Evolutionary conservation across 2,329 filamentous ascomycete species (phyloP).

Genomic region (Sporothrix sp.): DNA sequence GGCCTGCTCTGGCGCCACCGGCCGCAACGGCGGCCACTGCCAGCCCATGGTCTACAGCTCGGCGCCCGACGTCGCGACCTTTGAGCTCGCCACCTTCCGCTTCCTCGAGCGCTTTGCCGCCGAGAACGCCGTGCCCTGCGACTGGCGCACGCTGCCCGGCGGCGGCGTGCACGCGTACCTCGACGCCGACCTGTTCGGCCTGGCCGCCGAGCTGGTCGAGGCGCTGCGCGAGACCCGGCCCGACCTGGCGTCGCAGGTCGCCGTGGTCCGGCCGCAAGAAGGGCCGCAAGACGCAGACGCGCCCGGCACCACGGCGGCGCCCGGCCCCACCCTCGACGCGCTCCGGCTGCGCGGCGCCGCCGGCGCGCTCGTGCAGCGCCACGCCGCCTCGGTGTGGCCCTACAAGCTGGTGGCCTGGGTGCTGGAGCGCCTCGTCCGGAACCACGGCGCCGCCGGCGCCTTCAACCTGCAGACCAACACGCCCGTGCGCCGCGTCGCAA

Average conservation of each 20-base stretch:
- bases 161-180: constrained; percentile 55
- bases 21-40: constrained; percentile 64
- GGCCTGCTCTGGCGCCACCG: constrained; percentile 74
- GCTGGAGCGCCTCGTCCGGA: constrained; percentile 46
- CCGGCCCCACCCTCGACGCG: constrained; percentile 29
- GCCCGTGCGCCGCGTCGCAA: constrained; percentile 42
- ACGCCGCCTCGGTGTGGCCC: constrained; percentile 66
- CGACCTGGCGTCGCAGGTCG: constrained; percentile 42
- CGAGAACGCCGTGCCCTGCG: constrained; percentile 52
- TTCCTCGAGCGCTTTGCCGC: constrained; percentile 49
- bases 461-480: constrained; percentile 72
- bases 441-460: constrained; percentile 24
- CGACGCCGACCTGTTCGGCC: constrained; percentile 42
- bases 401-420: constrained; percentile 74
- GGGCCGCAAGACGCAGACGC: no score
- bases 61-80: constrained; percentile 52
- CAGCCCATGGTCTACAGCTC: constrained; percentile 59
- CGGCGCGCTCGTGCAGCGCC: constrained; percentile 54
- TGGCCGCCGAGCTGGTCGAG: constrained; percentile 41
- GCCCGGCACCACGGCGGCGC: no score
- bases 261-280: constrained; percentile 27
- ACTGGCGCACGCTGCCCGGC: constrained; percentile 50
- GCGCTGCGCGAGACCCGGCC: constrained; percentile 42
- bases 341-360: constrained; percentile 47
- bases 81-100: constrained; percentile 61